Percentiles rank a stretch among this genome's conserved stretches.
phyloP scores from a whole-genome alignment of 768 basidiomycete species.

The Rubroboletus pulcherrimus region DNA sequence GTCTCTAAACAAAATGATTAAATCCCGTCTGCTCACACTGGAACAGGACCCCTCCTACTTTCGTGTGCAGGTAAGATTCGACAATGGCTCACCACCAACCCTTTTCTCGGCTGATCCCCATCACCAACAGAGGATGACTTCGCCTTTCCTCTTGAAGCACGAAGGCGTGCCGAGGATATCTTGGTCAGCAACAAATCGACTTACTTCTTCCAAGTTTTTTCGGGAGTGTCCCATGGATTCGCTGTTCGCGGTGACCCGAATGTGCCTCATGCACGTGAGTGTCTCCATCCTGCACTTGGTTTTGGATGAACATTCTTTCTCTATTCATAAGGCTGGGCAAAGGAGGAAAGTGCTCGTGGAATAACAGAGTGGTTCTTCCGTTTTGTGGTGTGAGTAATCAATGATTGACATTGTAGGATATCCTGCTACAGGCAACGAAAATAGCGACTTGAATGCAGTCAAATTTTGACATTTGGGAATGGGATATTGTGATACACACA shows the following conservation, averaged over 20 bases:
- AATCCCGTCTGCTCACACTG: background rate
- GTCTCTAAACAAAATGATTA: constrained; percentile 10
- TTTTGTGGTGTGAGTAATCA: constrained; percentile 24
- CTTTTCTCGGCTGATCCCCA: background rate
- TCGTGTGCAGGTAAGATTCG: constrained; percentile 24
- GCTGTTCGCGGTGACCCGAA: constrained; percentile 23
- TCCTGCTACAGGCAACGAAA: background rate
- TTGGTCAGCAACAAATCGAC: constrained; percentile 43
- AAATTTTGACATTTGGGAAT: background rate
- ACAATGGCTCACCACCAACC: background rate
- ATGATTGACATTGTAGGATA: background rate
- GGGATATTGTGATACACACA: background rate
- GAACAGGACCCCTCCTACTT: constrained; percentile 22
- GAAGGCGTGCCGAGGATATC: constrained; percentile 54
- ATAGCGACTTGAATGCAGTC: background rate
- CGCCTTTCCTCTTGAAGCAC: constrained; percentile 48
- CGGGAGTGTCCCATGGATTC: constrained; percentile 34
- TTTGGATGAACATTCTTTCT: background rate
- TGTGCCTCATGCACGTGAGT: constrained; percentile 17
- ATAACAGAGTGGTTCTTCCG: constrained; percentile 48
- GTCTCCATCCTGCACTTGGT: background rate
- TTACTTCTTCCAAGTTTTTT: constrained; percentile 57
- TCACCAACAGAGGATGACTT: constrained; percentile 42
- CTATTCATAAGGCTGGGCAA: constrained; percentile 46
- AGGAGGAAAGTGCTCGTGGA: constrained; percentile 52